Evolutionary conservation across 2,329 filamentous ascomycete species (phyloP).

Genomic region (Didymella segeticola): DNA sequence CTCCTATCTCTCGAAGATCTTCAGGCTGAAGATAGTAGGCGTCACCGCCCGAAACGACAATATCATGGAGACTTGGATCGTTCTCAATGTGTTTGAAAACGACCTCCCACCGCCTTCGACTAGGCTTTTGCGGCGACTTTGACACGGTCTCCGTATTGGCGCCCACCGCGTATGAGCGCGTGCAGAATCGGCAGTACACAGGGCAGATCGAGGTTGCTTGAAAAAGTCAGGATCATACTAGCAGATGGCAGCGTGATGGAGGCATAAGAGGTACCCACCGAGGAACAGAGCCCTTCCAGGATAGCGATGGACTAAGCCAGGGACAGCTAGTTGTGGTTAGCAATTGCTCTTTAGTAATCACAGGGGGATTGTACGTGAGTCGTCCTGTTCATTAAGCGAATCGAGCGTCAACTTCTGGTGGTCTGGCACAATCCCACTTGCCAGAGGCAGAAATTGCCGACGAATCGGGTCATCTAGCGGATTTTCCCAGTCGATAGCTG

Average conservation of each 20-base stretch:
- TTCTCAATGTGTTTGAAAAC: conserved; percentile 64
- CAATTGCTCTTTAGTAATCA: neutral
- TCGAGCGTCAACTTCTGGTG: conserved; percentile 64
- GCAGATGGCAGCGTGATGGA: neutral
- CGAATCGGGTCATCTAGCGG: conserved; percentile 66
- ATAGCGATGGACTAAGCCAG: conserved; percentile 68
- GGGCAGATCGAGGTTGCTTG: conserved; percentile 65
- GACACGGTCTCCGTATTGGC: conserved; percentile 60
- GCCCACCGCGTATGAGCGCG: conserved; percentile 66
- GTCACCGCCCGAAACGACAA: conserved; percentile 70
- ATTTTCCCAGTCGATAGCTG: conserved; percentile 65
- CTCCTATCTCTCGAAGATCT: conserved; percentile 61
- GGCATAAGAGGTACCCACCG: conserved; percentile 50
- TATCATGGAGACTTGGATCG: conserved; percentile 60
- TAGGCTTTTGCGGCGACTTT: conserved; percentile 43
- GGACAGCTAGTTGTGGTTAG: conserved; percentile 49
- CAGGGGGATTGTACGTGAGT: conserved; percentile 51
- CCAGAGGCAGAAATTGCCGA: conserved; percentile 66
- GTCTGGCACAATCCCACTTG: conserved; percentile 60
- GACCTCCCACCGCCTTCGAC: conserved; percentile 61
- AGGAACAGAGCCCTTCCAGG: conserved; percentile 68
- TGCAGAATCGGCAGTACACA: conserved; percentile 69
- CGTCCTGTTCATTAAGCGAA: conserved; percentile 64
- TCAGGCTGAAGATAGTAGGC: conserved; percentile 63
- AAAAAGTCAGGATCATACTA: neutral